phyloP scores from a whole-genome alignment of 768 basidiomycete genomes.

The Jaapia argillacea region DNA sequence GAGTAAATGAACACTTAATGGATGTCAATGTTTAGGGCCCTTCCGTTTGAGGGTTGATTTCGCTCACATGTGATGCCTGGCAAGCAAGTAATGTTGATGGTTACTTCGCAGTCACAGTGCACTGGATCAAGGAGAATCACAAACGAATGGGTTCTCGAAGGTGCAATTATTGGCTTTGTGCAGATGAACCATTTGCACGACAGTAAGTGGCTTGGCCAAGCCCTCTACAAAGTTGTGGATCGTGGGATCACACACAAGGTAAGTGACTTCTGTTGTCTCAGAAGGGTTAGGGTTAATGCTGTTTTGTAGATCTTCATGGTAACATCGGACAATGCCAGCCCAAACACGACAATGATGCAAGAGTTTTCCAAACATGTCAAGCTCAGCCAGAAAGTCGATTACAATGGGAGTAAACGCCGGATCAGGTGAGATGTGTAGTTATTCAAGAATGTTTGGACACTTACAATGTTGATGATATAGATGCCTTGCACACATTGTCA shows the following conservation, averaged over 20 bases:
- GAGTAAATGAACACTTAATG: neutral
- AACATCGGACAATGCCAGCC: conserved; percentile 27
- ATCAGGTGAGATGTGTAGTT: neutral
- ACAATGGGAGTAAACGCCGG: neutral
- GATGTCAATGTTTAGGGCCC: conserved; percentile 10
- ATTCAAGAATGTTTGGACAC: too few species aligned
- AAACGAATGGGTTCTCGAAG: conserved; percentile 17
- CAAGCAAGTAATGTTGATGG: conserved; percentile 26
- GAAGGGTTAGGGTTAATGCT: too few species aligned
- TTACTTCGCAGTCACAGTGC: conserved; percentile 29
- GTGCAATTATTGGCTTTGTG: conserved; percentile 24
- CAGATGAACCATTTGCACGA: conserved; percentile 25
- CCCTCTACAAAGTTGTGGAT: conserved; percentile 23
- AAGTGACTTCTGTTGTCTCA: conserved; percentile 2
- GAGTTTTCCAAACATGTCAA: conserved; percentile 13
- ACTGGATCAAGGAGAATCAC: conserved; percentile 28
- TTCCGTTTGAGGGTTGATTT: conserved; percentile 16
- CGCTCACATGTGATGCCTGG: conserved; percentile 30
- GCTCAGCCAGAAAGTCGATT: neutral
- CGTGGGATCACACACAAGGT: conserved; percentile 21
- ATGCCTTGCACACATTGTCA: conserved; percentile 25
- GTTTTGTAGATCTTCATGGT: conserved; percentile 24
- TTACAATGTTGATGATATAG: too few species aligned
- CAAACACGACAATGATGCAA: conserved; percentile 25
- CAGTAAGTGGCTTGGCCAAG: conserved; percentile 24